Evolutionary conservation across 192 early-diverging fungal genomes (phyloP), one percentile per base, ranked within the genome.

Genomic region (Chytriomyces sp.): DNA sequence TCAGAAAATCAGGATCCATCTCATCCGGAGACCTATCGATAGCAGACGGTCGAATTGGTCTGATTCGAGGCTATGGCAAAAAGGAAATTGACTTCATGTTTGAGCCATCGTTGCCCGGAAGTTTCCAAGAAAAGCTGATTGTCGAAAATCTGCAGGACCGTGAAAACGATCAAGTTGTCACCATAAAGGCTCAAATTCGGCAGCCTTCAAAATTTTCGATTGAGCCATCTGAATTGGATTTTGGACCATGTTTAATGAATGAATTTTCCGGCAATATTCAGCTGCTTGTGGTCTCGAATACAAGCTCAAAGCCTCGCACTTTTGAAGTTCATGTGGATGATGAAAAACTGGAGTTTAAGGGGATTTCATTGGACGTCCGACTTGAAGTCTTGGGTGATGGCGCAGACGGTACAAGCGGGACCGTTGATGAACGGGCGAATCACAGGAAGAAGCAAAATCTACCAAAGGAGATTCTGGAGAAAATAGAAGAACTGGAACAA

Each of bases 401-500:
- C 5, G 60, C 44, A 10, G 73, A 75, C 26, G 73, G 73, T 5
- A 9, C 24, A 20, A 23, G n/a, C 6, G n/a, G 76, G 80, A 23
- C 91, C 91, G 10, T 26, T 43, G 61, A 49, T 53, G 45, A 65
- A 24, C 48, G 60, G 2, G 49, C n/a, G 24, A 7, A 18, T 10
- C 26, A 23, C 18, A 75, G 66, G 63, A 61, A 61, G 45, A 64
- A 75, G 13, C 48, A 16, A 45, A 45, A 82, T 78, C 82, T 77
- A 73, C 83, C 78, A 77, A 83, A 92, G 75, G 93, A 94, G 50
- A 90, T 91, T 62, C 94, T 97, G 88, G 96, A 99, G 82, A 91
- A 96, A 80, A 94, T 99, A 61, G 97, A 99, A 86, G 87, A 91
- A 68, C 79, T 98, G 76, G 95, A 99, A 83, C 97, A 98, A 73